Base-by-base conservation (phyloP, 495 filamentous ascomycete species). In the Daldinia loculata region DNA sequence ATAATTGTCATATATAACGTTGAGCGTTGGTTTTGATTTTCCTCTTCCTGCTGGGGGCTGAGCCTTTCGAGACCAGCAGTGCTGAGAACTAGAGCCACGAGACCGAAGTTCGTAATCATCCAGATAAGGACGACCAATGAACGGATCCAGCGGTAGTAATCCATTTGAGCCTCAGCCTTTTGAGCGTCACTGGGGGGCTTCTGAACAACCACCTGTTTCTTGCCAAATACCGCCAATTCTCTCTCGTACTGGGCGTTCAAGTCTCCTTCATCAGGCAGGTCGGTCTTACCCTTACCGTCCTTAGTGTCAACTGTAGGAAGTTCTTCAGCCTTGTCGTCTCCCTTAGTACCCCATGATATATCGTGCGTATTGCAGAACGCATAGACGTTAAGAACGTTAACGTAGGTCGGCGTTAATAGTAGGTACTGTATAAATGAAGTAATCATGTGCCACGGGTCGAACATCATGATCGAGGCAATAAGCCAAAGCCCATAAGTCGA, bases 391-490 rank as follows among this genome's bases (percentile, higher is more conserved):
- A 98, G 89, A 61, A 97, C 93, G 79, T 97, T 97, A 84, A 96
- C 94, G 81, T 97, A 98, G 12, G 93, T 96, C 0, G 94, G 94
- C 0, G 94, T 97, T 55, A 99, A 87, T 39, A 98, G 88, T 63
- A 99, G 89, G 79, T 99, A 99, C 88, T 99, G 96, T 53, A 98
- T 82, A 80, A 98, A 94, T 36, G 88, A 92, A 29, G 95, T 99
- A 82, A 97, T 87, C 92, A 99, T 97, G 80, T 99, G 96, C 94
- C 94, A 99, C 2, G 96, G 96, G 78, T 99, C 96, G 80, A 99
- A 90, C 88, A 98, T 98, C 71, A 98, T 85, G 68, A 99, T 87
- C 12, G 94, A 97, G 4, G 92, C 90, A 41, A 98, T 77, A 57
- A 99, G 89, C 89, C 94, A 99, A 76, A 99, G 90, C 70, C 95